Evolutionary conservation across 164 flowering plant species (phyloP).

Genomic region (Chloranthus sessilifolius): DNA sequence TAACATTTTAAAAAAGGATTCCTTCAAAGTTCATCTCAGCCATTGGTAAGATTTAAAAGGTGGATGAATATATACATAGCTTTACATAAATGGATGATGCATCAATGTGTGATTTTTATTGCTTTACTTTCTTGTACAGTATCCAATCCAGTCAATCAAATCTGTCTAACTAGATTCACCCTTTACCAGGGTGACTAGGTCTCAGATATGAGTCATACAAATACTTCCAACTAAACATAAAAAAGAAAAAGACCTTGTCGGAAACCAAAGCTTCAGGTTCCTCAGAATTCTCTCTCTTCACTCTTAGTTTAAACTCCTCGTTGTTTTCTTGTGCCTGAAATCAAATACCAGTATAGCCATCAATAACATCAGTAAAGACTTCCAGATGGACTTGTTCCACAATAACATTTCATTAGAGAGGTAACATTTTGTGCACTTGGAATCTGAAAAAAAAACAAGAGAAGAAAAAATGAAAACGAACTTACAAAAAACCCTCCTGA

Average conservation of each 20-base stretch:
- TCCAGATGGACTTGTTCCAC: neutral
- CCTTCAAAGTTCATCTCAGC: too few relatives aligned
- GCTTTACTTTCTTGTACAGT: too few relatives aligned
- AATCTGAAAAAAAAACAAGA: neutral
- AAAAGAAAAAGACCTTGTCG: constrained; percentile 50
- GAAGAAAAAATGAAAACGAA: neutral
- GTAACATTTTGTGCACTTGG: neutral
- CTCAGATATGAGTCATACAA: too few relatives aligned
- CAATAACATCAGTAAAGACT: neutral
- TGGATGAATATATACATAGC: too few relatives aligned
- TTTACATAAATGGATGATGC: too few relatives aligned
- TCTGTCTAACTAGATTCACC: too few relatives aligned
- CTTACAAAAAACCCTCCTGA: too few relatives aligned
- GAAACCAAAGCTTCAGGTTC: constrained; percentile 34
- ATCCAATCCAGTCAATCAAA: too few relatives aligned
- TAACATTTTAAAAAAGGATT: too few relatives aligned
- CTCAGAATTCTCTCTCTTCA: constrained; percentile 46
- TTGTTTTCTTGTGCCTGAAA: constrained; percentile 65
- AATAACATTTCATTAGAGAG: neutral
- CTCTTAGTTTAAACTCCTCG: constrained; percentile 57
- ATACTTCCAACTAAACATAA: neutral
- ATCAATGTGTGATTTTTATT: too few relatives aligned
- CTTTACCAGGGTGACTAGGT: too few relatives aligned
- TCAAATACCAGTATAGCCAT: neutral
- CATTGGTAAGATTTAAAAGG: too few relatives aligned